Evolutionary conservation across 2,329 filamentous ascomycete species (phyloP).

Genomic region (Leptodontidium sp.): DNA sequence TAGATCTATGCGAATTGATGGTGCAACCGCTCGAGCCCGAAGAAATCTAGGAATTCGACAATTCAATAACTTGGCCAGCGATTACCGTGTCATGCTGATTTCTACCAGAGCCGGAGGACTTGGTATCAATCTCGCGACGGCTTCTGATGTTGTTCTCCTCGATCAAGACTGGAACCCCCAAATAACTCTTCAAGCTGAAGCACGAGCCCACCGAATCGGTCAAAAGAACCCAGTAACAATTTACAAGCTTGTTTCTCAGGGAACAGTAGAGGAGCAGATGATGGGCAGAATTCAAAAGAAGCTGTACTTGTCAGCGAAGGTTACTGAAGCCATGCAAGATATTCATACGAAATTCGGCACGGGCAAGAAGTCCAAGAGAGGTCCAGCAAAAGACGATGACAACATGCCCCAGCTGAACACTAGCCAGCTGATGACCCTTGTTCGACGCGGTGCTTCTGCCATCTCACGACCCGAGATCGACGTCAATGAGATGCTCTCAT

Average conservation of each 20-base stretch:
- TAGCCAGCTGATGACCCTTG: slow-evolving; percentile 60
- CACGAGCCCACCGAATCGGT: slow-evolving; percentile 92
- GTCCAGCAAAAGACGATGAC: slow-evolving; percentile 46
- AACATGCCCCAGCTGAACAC: slow-evolving; percentile 61
- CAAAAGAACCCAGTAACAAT: slow-evolving; percentile 95
- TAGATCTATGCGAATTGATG: slow-evolving; percentile 82
- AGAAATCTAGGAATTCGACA: slow-evolving; percentile 94
- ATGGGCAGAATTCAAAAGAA: slow-evolving; percentile 58
- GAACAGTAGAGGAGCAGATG: slow-evolving; percentile 92
- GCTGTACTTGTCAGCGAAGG: slow-evolving; percentile 66
- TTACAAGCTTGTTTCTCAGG: slow-evolving; percentile 90
- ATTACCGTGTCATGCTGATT: slow-evolving; percentile 87
- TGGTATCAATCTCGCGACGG: slow-evolving; percentile 94
- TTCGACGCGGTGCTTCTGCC: slow-evolving; percentile 62
- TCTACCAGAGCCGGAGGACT: slow-evolving; percentile 95
- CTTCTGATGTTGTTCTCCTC: slow-evolving; percentile 96
- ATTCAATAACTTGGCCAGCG: slow-evolving; percentile 86
- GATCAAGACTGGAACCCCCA: slow-evolving; percentile 99
- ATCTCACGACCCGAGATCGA: slow-evolving; percentile 60
- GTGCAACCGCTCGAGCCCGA: slow-evolving; percentile 76
- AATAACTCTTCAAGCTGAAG: slow-evolving; percentile 94
- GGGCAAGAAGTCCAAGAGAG: slow-evolving; percentile 45
- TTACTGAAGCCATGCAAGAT: slow-evolving; percentile 65
- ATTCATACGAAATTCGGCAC: slow-evolving; percentile 52
- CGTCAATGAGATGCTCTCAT: slow-evolving; percentile 63